Percentiles rank a stretch among this genome's conserved stretches.
Evolutionary conservation across 345 rosid genomes (phyloP).

Genomic region (Brassica incana): DNA sequence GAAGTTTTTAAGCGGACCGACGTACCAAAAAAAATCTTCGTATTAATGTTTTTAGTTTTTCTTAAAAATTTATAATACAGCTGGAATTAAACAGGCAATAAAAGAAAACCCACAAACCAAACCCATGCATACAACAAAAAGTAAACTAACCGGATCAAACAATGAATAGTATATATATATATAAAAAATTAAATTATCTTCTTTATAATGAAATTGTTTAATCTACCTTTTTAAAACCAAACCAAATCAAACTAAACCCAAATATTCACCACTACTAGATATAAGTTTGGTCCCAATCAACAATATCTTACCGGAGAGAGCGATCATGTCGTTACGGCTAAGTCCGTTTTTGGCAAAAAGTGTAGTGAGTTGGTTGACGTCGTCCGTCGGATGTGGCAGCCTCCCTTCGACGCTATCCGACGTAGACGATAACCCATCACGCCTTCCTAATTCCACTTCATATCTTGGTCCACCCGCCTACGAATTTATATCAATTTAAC

Average conservation of each 20-base stretch:
- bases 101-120: too few relatives aligned
- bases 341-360: constrained; percentile 41
- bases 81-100: too few relatives aligned
- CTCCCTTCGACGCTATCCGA: constrained; percentile 40
- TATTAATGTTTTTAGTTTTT: too few relatives aligned
- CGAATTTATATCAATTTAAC: not conserved
- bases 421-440: constrained; percentile 33
- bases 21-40: too few relatives aligned
- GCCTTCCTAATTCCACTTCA: constrained; percentile 43
- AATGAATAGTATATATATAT: not conserved
- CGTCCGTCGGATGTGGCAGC: constrained; percentile 32
- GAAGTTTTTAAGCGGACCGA: not conserved
- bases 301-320: constrained; percentile 39
- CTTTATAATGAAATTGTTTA: too few relatives aligned
- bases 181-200: not conserved
- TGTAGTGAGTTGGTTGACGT: constrained; percentile 27
- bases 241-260: not conserved
- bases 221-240: not conserved
- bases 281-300: not conserved
- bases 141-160: not conserved
- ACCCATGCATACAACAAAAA: too few relatives aligned
- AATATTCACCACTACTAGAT: not conserved
- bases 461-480: constrained; percentile 47
- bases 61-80: too few relatives aligned
- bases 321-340: constrained; percentile 40